A percentile compares a stretch with the other conserved stretches of the same genome.
These are phyloP conservation scores for Yamadazyma laniorum DNA, from an alignment of 805 yeast species.

Conservation along the genomic window DNA sequence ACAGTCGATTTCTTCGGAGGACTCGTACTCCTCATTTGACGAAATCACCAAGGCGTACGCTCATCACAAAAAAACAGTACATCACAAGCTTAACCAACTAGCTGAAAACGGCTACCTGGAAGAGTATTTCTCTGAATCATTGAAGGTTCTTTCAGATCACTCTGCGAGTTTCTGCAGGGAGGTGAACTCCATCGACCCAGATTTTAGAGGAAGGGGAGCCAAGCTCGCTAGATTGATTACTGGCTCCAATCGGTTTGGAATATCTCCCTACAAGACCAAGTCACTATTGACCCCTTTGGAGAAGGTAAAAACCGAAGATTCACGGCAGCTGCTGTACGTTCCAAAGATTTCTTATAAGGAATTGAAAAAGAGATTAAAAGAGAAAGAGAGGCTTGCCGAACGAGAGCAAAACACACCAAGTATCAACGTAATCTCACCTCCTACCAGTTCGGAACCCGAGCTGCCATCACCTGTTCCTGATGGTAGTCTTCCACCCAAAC, in stretches of 20 bases:
- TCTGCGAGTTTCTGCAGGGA: constrained; percentile 36
- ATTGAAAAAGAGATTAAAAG: constrained; percentile 20
- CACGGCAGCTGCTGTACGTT: constrained; percentile 1
- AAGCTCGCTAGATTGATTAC: constrained; percentile 41
- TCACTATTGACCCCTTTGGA: constrained; percentile 37
- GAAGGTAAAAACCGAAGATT: constrained; percentile 9
- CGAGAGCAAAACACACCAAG: constrained; percentile 4
- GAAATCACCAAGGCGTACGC: constrained; percentile 37
- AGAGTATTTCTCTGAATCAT: constrained; percentile 27
- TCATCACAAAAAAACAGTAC: constrained; percentile 25
- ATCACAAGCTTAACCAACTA: constrained; percentile 15
- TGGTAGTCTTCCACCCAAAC: constrained; percentile 22
- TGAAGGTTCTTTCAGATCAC: constrained; percentile 31
- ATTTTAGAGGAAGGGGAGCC: constrained; percentile 40
- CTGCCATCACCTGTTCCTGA: constrained; percentile 9
- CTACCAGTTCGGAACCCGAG: background rate
- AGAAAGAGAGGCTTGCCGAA: constrained; percentile 5
- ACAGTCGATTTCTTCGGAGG: constrained; percentile 24
- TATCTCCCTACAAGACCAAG: constrained; percentile 41
- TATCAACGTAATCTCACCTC: constrained; percentile 8
- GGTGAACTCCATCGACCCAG: constrained; percentile 35
- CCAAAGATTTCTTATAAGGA: constrained; percentile 32
- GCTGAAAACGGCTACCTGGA: constrained; percentile 20
- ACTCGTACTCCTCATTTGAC: constrained; percentile 37
- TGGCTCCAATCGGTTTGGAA: constrained; percentile 41